A percentile compares a stretch with the other conserved stretches of the same genome.
Evolutionary conservation across 1,284 basidiomycete species (phyloP).

Genomic region (Tilletia walkeri): DNA sequence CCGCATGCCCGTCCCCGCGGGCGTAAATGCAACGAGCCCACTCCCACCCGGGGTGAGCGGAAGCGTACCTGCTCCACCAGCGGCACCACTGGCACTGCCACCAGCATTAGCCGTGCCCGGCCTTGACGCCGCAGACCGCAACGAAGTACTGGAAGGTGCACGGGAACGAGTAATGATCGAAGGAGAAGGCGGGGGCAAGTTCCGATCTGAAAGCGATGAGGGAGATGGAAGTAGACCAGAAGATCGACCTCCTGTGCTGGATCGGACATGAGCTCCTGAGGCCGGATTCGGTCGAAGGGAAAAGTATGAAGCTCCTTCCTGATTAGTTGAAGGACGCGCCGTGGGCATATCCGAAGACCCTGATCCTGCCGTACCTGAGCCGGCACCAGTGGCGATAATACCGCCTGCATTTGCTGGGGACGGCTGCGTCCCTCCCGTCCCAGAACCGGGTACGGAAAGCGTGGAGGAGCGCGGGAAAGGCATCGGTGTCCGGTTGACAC

Average conservation of each 20-base stretch:
- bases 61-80: background rate
- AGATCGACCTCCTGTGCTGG: no score
- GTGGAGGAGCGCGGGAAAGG: constrained; percentile 9
- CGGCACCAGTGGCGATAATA: background rate
- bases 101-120: constrained; percentile 27
- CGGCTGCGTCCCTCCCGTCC: background rate
- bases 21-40: background rate
- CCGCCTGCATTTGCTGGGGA: background rate
- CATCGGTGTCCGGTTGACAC: background rate
- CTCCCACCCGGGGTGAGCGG: background rate
- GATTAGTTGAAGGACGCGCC: background rate
- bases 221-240: no score
- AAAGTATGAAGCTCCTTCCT: constrained; percentile 31
- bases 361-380: background rate
- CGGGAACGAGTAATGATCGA: constrained; percentile 48
- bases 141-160: constrained; percentile 42
- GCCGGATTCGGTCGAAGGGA: constrained; percentile 22
- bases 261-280: no score
- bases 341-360: background rate
- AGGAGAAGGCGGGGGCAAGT: constrained; percentile 46
- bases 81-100: constrained; percentile 2
- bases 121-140: constrained; percentile 24
- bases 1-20: background rate
- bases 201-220: constrained; percentile 19
- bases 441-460: background rate